Evolutionary conservation across 169 alveolate genomes (phyloP), one percentile per base, ranked within the genome.

Genomic region (Plasmodium relictum): DNA sequence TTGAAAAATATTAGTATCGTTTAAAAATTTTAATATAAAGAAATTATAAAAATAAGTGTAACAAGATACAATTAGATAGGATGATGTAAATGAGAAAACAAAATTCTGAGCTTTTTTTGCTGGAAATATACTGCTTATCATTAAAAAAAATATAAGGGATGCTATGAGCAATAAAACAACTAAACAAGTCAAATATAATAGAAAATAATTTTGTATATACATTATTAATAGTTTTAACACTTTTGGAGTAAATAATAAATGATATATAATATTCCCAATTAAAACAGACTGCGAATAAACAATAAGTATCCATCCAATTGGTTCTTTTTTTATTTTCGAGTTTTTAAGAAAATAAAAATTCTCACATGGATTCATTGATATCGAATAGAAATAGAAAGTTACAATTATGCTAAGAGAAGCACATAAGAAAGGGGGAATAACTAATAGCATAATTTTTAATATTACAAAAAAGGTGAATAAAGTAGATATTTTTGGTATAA

Each of bases 121-220:
- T 80, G 90, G 18, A 14, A 80, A 54, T 54, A 80, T 59, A 68
- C 66, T 80, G 52, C 90, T 54, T 80, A 80, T 80, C 90, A 80
- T 80, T 66, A 80, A 72, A 66, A 65, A 68, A 45, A 68, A 80
- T 39, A 80, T 80, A n/a, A 26, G 7, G 9, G 50, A 66, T 12
- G 85, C 52, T 22, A 80, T 80, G 16, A 65, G 41, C 52, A 80
- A 20, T 54, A 80, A 48, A 42, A 80, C 22, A 44, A 69, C 42
- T 26, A 80, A 26, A 24, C 90, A 80, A 14, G 41, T 10, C 4
- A 80, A 20, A 10, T 48, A n/a, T 10, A 66, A 62, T 5, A 80
- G 39, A 2, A 68, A 37, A 52, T 80, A 62, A 68, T 62, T 52
- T 18, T 18, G 59, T 68, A 80, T 14, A 12, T 41, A 31, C 18